Conservation (phyloP, 352 stramenopile genomes). For the Globisporangium abappressorium region DNA sequence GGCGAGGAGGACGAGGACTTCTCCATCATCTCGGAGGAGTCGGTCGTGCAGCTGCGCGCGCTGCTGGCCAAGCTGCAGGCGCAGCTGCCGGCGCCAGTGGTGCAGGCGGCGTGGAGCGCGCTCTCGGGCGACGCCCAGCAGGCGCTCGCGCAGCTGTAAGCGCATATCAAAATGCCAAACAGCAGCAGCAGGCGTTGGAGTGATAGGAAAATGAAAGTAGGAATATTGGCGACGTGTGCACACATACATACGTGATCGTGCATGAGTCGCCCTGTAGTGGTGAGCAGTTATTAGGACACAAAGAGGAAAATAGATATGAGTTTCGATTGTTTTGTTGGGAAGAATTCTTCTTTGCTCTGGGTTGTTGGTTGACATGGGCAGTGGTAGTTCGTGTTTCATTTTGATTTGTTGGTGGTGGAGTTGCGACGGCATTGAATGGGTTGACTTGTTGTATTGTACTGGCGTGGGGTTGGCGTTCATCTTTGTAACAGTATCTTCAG, state of each 20-base stretch:
- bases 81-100: constrained; percentile 51
- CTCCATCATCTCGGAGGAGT: constrained; percentile 62
- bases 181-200: background rate
- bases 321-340: constrained; percentile 5
- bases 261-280: background rate
- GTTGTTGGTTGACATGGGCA: background rate
- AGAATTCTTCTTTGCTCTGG: background rate
- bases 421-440: background rate
- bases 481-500: constrained; percentile 72
- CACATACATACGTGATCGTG: background rate
- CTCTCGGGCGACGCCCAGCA: constrained; percentile 73
- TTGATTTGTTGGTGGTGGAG: background rate
- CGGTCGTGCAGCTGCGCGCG: constrained; percentile 52
- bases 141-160: constrained; percentile 60
- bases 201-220: constrained; percentile 5
- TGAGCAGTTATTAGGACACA: constrained; percentile 6
- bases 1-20: constrained; percentile 66
- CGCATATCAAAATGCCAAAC: background rate
- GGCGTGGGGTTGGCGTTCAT: constrained; percentile 27
- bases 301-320: constrained; percentile 6
- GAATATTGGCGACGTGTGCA: background rate
- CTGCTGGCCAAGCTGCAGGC: constrained; percentile 67
- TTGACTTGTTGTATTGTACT: background rate
- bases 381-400: background rate
- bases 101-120: constrained; percentile 67